Evolutionary conservation across 2,329 filamentous ascomycete species (phyloP).

Genomic region (Drechslerella coelobrocha): DNA sequence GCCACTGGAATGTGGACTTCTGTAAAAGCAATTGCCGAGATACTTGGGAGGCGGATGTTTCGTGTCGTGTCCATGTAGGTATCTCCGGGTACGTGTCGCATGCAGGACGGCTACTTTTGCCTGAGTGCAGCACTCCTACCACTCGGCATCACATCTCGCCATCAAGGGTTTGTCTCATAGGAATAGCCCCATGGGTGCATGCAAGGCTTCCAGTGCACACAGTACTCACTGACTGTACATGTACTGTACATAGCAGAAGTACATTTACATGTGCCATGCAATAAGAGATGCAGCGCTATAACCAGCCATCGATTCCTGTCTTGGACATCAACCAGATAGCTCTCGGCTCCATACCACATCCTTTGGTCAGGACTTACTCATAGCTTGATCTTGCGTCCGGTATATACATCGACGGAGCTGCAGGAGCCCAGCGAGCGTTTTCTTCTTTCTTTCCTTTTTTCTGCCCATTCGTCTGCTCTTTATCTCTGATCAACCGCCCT

Average conservation of each 20-base stretch:
- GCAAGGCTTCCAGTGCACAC: background rate
- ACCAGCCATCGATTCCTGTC: background rate
- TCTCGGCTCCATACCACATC: background rate
- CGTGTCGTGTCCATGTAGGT: background rate
- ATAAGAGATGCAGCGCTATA: background rate
- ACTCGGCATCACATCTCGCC: conserved; percentile 4
- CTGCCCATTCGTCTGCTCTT: no score
- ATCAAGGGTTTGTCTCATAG: conserved; percentile 12
- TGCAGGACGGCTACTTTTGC: conserved; percentile 43
- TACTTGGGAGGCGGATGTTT: background rate
- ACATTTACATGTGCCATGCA: background rate
- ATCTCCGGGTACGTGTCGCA: background rate
- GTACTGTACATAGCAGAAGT: background rate
- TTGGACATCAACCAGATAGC: background rate
- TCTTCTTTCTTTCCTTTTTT: no score
- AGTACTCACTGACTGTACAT: no score
- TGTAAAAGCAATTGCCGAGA: background rate
- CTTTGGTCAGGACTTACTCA: conserved; percentile 3
- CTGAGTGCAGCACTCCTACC: conserved; percentile 35
- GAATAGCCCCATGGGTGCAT: background rate
- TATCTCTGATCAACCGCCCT: background rate
- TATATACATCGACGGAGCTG: background rate
- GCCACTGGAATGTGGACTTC: background rate
- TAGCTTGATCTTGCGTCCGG: background rate
- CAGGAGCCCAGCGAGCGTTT: background rate